Base-by-base conservation (phyloP, 768 basidiomycete genomes). In the Crassisporium funariophilum region DNA sequence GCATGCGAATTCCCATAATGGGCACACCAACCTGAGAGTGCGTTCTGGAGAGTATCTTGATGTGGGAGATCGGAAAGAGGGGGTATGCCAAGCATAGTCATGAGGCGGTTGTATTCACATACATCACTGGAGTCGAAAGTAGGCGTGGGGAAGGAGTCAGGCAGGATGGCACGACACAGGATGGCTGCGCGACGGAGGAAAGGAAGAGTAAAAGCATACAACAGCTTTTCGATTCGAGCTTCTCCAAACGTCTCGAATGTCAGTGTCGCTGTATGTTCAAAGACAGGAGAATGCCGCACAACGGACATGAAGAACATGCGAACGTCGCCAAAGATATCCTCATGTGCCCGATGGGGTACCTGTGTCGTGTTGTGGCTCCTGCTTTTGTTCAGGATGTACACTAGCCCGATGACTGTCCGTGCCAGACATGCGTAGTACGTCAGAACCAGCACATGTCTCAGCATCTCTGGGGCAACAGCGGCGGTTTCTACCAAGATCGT, bases 301-400 rank as follows among this genome's bases (percentile, higher is more conserved):
- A 92, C 88, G 1, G 88, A 92, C 78, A 90, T 88, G 72, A 91
- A 91, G 64, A 93, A 92, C 79, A 90, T 87, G 12, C 86, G 81
- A 13, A 94, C 78, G 52, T 90, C 86, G 5, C 89, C 88, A 60
- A 98, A 95, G 16, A 94, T 69, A 29, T 82, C 78, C 50, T 84
- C 76, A 50, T 92, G 83, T 11, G 73, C 66, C 2, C 84, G 77
- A 20, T 67, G 64, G 2, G 60, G 64, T 22, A 68, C 61, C 41
- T 71, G 79, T 5, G 72, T 67, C 10, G 74, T 75, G 33, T 56
- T 79, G 56, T 73, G 74, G 42, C 75, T 81, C 34, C 87, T 70
- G 1, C 81, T 80, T 65, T 88, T 88, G 75, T 82, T 88, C 48
- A 91, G 72, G 19, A 89, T 74, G 52, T 87, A 88, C n/a, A 91